Percentiles rank a stretch among this genome's conserved stretches.
Evolutionary conservation across 352 stramenopile species (phyloP).

Genomic region (Phytophthora megakarya): DNA sequence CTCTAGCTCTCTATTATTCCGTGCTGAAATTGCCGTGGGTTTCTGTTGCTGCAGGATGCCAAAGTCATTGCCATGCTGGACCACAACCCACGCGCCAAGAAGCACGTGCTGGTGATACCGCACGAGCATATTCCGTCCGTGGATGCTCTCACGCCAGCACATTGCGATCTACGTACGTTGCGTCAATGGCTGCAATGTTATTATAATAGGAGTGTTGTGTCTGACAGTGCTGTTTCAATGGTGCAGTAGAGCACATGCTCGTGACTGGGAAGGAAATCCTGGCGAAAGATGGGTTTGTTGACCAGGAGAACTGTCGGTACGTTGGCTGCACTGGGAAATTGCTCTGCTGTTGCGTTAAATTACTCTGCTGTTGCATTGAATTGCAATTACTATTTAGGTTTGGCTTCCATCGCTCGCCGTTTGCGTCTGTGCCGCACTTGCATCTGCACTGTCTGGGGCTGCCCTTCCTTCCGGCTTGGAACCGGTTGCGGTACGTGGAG

Average conservation of each 20-base stretch:
- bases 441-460: constrained; percentile 76
- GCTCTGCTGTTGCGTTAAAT: neutral
- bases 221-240: constrained; percentile 3
- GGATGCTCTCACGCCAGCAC: constrained; percentile 45
- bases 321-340: neutral
- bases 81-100: constrained; percentile 54
- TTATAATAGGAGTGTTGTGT: too few relatives aligned
- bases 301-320: constrained; percentile 40
- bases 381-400: constrained; percentile 42
- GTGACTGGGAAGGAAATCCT: constrained; percentile 55
- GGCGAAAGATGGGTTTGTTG: constrained; percentile 44
- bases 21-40: neutral
- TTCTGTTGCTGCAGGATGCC: constrained; percentile 47
- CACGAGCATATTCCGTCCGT: constrained; percentile 64
- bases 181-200: neutral
- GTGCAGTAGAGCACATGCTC: constrained; percentile 64
- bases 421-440: constrained; percentile 72
- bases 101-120: constrained; percentile 69
- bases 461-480: constrained; percentile 67
- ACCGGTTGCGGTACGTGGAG: constrained; percentile 62
- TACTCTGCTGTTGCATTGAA: neutral
- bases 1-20: neutral
- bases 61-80: constrained; percentile 66
- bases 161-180: constrained; percentile 47
- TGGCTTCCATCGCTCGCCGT: constrained; percentile 74